Base-by-base conservation (phyloP, 495 filamentous ascomycete species). In the Talaromyces adpressus region DNA sequence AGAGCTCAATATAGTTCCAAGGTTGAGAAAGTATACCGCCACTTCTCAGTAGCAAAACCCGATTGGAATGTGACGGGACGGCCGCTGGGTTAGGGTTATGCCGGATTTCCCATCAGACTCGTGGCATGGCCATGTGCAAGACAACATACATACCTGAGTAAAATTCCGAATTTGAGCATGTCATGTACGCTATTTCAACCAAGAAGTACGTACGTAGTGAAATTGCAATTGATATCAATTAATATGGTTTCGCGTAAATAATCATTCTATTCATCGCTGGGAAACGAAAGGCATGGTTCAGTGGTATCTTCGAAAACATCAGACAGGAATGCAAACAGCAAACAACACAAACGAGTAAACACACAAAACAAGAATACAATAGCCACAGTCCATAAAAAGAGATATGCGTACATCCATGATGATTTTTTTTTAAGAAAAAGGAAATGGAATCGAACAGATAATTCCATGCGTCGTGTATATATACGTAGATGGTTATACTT, bases 401-500 rank as follows among this genome's bases (percentile, higher is more conserved):
- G n/a, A 49, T 49, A 49, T 49, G 45, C 18, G 18, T 20, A 49
- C 45, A 49, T 49, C 45, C 16, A 49, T 20, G 36, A 41, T 41
- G 36, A 41, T 2, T 49, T 20, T 20, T 7, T n/a, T n/a, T n/a
- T n/a, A n/a, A n/a, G n/a, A 4, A 30, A 30, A 30, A 49, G 11
- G 6, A 20, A 20, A 45, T 1, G 5, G 22, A 49, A 20, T 49
- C 36, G 14, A 41, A 41, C 12, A 41, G 36, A 41, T 39, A 14
- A 4, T 41, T 4, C 36, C 36, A 41, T 16, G 36, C 4, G 36
- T 36, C 18, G 18, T 45, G 45, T 49, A 49, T 49, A 20, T 45
- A 45, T 49, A 22, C 18, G 18, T 49, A 87, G 97, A 98, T 79
- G n/a, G 34, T 12, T 20, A 61, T 16, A 16, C 34, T 6, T 45